phyloP scores from a whole-genome alignment of 2,329 filamentous ascomycete genomes.

The Lecanicillium sp. region DNA sequence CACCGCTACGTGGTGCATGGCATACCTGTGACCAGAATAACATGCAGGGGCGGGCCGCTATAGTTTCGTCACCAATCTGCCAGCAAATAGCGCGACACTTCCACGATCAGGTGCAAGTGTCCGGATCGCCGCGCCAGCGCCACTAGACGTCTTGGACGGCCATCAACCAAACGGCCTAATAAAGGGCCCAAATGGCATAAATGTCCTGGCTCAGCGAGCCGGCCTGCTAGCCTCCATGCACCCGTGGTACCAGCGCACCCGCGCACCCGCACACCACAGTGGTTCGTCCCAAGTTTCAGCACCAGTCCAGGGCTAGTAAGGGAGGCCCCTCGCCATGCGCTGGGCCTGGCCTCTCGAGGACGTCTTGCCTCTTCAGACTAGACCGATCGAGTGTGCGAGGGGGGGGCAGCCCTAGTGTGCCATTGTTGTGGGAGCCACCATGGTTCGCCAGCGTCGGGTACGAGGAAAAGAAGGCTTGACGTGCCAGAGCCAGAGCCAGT shows the following conservation, averaged over 20 bases:
- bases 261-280: background rate
- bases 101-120: conserved; percentile 4
- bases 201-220: no score
- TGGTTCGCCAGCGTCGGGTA: background rate
- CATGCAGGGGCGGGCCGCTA: conserved; percentile 3
- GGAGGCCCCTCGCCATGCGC: background rate
- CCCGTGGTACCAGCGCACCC: no score
- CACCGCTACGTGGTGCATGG: background rate
- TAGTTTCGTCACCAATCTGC: background rate
- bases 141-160: background rate
- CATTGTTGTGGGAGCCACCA: conserved; percentile 5
- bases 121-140: conserved; percentile 5
- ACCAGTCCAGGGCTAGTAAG: background rate
- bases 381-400: conserved; percentile 8
- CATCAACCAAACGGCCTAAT: background rate
- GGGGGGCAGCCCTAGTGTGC: background rate
- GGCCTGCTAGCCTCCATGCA: no score
- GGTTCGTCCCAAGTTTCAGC: conserved; percentile 11
- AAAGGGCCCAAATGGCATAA: background rate
- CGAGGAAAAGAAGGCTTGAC: no score
- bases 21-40: background rate
- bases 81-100: background rate
- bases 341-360: background rate
- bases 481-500: no score
- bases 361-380: conserved; percentile 12